Evolutionary conservation across 495 filamentous ascomycete genomes (phyloP), one percentile per base, ranked within the genome.

Genomic region (Hypoxylon rickii): DNA sequence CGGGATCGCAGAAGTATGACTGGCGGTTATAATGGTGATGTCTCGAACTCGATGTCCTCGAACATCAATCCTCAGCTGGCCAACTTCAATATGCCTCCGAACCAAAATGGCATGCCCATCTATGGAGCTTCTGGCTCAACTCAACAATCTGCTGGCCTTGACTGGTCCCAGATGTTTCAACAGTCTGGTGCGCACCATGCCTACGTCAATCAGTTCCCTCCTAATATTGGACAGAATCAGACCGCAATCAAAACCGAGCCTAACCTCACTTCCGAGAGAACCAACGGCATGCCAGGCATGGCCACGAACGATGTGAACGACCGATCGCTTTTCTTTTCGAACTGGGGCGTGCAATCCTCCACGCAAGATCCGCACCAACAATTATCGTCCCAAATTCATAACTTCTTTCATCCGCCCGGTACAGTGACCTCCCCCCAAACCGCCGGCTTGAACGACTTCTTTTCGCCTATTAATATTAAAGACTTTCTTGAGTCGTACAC

Each of bases 131-230:
- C 73, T 33, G 69, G 69, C 65, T 65, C 72, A 69, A 67, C 64
- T 52, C 70, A 70, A 64, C 73, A 74, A 57, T 68, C 67, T 53
- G 63, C 67, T 48, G 62, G 67, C 61, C 67, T 84, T 73, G 85
- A 89, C 70, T 89, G 86, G 86, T 77, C 85, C 56, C 78, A 83
- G 63, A 84, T 88, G 80, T 89, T 87, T 78, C 66, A 51, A 66
- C 85, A 87, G 77, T 73, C 84, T 73, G 83, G 79, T 74, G 75
- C 79, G 63, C 79, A 83, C 57, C 75, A 84, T 70, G 73, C 78
- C 65, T 84, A 82, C 72, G 79, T 83, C 70, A 78, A 74, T 76
- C 68, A 75, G 55, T 83, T 81, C 69, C 81, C 80, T 70, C 77
- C 85, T 72, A 78, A 78, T 71, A 58, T 71, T 72, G 69, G 67